A percentile compares a stretch with the other conserved stretches of the same genome.
Conservation (phyloP, 2,329 filamentous ascomycete species). For the Trichoderma oligosporum region DNA sequence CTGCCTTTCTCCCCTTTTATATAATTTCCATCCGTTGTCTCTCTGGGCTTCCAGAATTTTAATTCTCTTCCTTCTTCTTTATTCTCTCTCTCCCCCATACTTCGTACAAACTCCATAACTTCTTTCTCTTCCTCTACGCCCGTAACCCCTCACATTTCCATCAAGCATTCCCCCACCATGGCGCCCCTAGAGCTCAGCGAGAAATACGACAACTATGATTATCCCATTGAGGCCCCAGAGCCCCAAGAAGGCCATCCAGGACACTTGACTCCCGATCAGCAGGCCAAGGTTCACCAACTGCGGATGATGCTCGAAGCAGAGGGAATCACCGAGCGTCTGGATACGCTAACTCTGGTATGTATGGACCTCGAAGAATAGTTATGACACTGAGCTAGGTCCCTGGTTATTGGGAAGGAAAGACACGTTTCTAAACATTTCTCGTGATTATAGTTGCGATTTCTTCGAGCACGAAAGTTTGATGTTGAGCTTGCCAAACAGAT, state of each 20-base stretch:
- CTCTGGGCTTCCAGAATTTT: constrained; percentile 2
- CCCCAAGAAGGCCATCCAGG: constrained; percentile 77
- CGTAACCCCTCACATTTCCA: constrained; percentile 14
- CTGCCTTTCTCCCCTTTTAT: constrained; percentile 11
- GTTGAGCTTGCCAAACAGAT: constrained; percentile 80
- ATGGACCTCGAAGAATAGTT: not conserved
- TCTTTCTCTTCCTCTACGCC: not conserved
- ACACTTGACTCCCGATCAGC: constrained; percentile 78
- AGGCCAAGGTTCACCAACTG: constrained; percentile 84
- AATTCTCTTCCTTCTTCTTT: not conserved
- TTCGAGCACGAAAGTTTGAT: constrained; percentile 94
- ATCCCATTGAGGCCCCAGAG: constrained; percentile 71
- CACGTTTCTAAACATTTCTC: constrained; percentile 7
- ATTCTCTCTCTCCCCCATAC: not conserved
- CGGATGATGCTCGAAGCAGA: constrained; percentile 78
- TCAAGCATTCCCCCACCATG: constrained; percentile 37
- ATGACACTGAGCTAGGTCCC: not conserved
- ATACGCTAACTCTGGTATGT: constrained; percentile 84
- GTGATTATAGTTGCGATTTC: constrained; percentile 67
- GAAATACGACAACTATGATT: constrained; percentile 97
- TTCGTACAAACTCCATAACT: not conserved
- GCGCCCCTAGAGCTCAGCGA: constrained; percentile 62
- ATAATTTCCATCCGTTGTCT: constrained; percentile 4
- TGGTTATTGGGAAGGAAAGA: not conserved
- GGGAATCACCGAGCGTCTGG: constrained; percentile 78